Base-by-base conservation (phyloP, 768 basidiomycete species). In the Amanita rubescens region DNA sequence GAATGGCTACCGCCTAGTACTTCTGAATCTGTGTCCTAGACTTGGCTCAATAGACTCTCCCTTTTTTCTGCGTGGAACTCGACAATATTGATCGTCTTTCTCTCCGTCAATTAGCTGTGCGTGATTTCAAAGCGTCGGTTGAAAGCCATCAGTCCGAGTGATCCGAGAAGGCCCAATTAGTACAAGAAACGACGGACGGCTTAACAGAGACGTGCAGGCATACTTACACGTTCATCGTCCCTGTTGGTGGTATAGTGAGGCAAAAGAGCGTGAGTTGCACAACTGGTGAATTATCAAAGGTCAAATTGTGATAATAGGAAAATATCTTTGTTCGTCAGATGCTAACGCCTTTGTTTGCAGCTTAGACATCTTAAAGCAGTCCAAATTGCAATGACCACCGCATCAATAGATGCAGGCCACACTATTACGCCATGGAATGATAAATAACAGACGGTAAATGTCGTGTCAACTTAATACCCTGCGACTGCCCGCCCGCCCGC, bases 1-100 rank as follows among this genome's bases (percentile, higher is more conserved):
- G 87, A 87, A 64, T 96, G 93, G 93, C 73, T 94, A 54, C 84
- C 84, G 39, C 51, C 62, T 32, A 48, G 49, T 30, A 55, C 22
- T 17, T 41, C 51, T 34, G 30, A 53, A 41, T 5, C 22, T 51
- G 38, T 51, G 39, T 51, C 49, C 15, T 41, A 51, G 37, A 34
- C 12, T 24, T 39, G 33, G 17, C 19, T 37, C n/a, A 49, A 49
- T 35, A 35, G 47, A 49, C 20, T 37, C 17, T 30, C 17, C 20
- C 34, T 24, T 20, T 20, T 8, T 30, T 30, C 27, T 4, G 27
- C 27, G 27, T 30, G 27, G 27, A 30, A 30, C 27, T n/a, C n/a
- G 8, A 30, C 27, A 30, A 30, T 3, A 30, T 30, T 3, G 27
- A 30, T 30, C 27, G 8, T 8, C 8, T 30, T 8, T 30, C 8